Evolutionary conservation across 331 rosid genomes (phyloP).

Genomic region (Erythrophleum ivorense): DNA sequence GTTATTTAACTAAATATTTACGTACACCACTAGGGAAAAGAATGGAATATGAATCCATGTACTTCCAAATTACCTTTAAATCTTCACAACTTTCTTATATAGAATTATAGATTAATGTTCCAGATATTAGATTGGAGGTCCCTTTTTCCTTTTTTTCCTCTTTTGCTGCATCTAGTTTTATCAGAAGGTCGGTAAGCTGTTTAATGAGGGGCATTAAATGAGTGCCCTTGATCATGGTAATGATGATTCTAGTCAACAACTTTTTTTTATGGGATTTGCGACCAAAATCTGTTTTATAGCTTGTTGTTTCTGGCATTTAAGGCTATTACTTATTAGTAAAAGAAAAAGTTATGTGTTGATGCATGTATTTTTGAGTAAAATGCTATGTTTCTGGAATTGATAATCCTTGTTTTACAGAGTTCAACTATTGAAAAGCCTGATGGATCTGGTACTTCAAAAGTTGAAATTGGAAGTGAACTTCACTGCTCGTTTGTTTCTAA

Average conservation of each 20-base stretch:
- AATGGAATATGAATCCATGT: conserved; percentile 12
- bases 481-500: conserved; percentile 51
- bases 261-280: conserved; percentile 25
- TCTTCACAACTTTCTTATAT: conserved; percentile 18
- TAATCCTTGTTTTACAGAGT: conserved; percentile 56
- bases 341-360: neutral
- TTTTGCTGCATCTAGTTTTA: conserved; percentile 27
- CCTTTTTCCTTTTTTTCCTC: neutral
- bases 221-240: conserved; percentile 22
- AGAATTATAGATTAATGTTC: neutral
- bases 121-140: conserved; percentile 18
- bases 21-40: neutral
- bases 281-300: conserved; percentile 16
- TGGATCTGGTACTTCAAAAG: conserved; percentile 59
- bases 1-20: conserved; percentile 24
- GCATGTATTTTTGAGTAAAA: conserved; percentile 31
- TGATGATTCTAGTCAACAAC: neutral
- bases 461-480: conserved; percentile 49
- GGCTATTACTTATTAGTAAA: neutral
- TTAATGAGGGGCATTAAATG: conserved; percentile 29
- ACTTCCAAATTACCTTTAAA: neutral
- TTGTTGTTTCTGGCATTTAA: conserved; percentile 22
- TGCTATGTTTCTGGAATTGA: conserved; percentile 34
- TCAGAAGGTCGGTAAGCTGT: conserved; percentile 22
- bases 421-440: conserved; percentile 59